Base-by-base conservation (phyloP, 2,329 filamentous ascomycete genomes). In the Alternaria conjuncta region DNA sequence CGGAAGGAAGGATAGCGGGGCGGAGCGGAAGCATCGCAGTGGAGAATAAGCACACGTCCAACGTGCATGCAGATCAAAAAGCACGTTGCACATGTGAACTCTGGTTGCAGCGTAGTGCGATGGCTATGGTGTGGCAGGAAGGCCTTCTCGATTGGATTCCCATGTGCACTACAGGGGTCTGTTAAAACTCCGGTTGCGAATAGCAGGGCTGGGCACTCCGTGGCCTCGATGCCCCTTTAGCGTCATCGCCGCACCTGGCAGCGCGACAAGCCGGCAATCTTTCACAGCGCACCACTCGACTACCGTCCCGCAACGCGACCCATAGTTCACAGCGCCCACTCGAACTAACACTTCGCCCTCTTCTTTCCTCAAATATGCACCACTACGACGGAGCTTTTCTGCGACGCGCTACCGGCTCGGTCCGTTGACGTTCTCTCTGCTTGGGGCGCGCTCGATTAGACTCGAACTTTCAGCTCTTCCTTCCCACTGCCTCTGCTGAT, bases 341-440 rank as follows among this genome's bases (percentile, higher is more conserved):
- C 18, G 36, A 36, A 47, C 26, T 26, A 44, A 13, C 30, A 56
- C 54, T 32, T 44, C 56, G 21, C 21, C 26, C 23, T 30, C 57
- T 59, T 30, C 50, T 46, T 57, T 56, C 51, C 36, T 25, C n/a
- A 20, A 59, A 6, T 46, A 71, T 71, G 68, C 55, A 46, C 23
- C 43, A 32, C 13, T 41, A 53, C 49, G 28, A 58, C 62, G 49
- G 58, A 58, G 25, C 58, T 55, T 67, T 64, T 20, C 50, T 57
- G 44, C 53, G 57, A 61, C 61, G 57, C 64, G 64, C 66, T 66
- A 65, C 64, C 69, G 71, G 65, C 26, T 69, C 69, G 68, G 69
- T 73, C 71, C 70, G 68, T 70, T 72, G 63, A 67, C 49, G 46
- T 41, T n/a, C 49, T 23, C 28, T 28, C 30, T 36, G 43, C 45